Percentiles rank a stretch among this genome's conserved stretches.
Conservation (phyloP, 2,329 filamentous ascomycete genomes). For the Phialophora macrospora region DNA sequence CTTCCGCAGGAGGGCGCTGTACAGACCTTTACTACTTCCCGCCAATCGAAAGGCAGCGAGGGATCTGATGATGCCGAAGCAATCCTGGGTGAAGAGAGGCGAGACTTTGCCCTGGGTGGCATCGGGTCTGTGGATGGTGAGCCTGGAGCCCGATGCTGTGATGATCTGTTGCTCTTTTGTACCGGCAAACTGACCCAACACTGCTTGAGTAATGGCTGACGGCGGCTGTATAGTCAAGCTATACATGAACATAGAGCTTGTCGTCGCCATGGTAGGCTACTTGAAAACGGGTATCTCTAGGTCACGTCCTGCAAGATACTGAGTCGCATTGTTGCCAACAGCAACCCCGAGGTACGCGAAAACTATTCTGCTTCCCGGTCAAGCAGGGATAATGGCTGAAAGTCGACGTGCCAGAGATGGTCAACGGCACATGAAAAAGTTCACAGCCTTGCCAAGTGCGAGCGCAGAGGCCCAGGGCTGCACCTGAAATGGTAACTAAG, state of each 20-base stretch:
- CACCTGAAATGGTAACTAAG: neutral
- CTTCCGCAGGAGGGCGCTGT: neutral
- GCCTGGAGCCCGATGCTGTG: slow-evolving; percentile 85
- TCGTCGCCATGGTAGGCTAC: slow-evolving; percentile 79
- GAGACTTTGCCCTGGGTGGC: slow-evolving; percentile 83
- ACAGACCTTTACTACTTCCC: slow-evolving; percentile 88
- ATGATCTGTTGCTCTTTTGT: slow-evolving; percentile 98
- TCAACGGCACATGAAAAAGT: neutral
- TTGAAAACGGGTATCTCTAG: neutral
- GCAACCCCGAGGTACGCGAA: neutral
- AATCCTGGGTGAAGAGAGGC: slow-evolving; percentile 85
- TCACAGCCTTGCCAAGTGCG: slow-evolving; percentile 8
- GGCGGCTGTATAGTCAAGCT: slow-evolving; percentile 93
- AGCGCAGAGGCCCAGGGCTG: neutral
- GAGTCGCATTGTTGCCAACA: slow-evolving; percentile 5
- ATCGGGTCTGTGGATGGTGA: slow-evolving; percentile 86
- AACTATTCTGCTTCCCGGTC: neutral
- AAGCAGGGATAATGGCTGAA: neutral
- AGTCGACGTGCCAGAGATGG: neutral
- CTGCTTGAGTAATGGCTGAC: slow-evolving; percentile 84
- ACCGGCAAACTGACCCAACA: slow-evolving; percentile 92
- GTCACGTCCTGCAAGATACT: neutral
- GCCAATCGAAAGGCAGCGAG: slow-evolving; percentile 89
- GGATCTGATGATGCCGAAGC: slow-evolving; percentile 92
- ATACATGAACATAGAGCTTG: slow-evolving; percentile 98